Evolutionary conservation across 2,329 filamentous ascomycete genomes (phyloP).

Genomic region (Keithomyces neogunnii): DNA sequence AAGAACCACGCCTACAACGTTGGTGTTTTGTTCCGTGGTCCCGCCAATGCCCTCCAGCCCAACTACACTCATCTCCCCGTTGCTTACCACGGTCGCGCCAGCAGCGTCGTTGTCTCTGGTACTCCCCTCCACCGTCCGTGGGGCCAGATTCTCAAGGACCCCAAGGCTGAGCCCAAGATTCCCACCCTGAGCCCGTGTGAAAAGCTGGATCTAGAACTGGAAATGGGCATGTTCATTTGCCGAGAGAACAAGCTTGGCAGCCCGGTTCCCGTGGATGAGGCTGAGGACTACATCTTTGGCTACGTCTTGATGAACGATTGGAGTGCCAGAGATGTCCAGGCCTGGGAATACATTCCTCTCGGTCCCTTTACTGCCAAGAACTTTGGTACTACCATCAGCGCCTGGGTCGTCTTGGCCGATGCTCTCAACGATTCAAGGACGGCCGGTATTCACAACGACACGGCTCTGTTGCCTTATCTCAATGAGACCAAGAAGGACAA

Average conservation of each 20-base stretch:
- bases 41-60: slow-evolving; percentile 65
- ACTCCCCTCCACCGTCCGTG: slow-evolving; percentile 64
- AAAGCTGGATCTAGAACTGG: slow-evolving; percentile 67
- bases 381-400: slow-evolving; percentile 50
- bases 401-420: slow-evolving; percentile 55
- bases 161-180: slow-evolving; percentile 43
- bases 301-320: slow-evolving; percentile 58
- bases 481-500: slow-evolving; percentile 41
- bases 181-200: slow-evolving; percentile 51
- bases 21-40: slow-evolving; percentile 64
- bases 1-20: slow-evolving; percentile 66
- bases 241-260: slow-evolving; percentile 57
- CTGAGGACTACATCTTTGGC: slow-evolving; percentile 65
- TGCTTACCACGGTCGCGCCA: slow-evolving; percentile 72
- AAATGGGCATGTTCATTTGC: slow-evolving; percentile 68
- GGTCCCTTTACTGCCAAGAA: slow-evolving; percentile 57
- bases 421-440: slow-evolving; percentile 33
- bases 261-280: slow-evolving; percentile 56
- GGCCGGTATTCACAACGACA: slow-evolving; percentile 22
- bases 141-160: slow-evolving; percentile 56
- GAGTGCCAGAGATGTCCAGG: slow-evolving; percentile 54
- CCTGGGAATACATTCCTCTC: slow-evolving; percentile 51
- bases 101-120: slow-evolving; percentile 65
- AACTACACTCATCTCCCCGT: slow-evolving; percentile 78
- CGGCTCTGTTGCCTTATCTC: slow-evolving; percentile 33